Percentiles rank a stretch among this genome's conserved stretches.
Conservation (phyloP, 1,139 yeast genomes). For the Pichia inconspicua region DNA sequence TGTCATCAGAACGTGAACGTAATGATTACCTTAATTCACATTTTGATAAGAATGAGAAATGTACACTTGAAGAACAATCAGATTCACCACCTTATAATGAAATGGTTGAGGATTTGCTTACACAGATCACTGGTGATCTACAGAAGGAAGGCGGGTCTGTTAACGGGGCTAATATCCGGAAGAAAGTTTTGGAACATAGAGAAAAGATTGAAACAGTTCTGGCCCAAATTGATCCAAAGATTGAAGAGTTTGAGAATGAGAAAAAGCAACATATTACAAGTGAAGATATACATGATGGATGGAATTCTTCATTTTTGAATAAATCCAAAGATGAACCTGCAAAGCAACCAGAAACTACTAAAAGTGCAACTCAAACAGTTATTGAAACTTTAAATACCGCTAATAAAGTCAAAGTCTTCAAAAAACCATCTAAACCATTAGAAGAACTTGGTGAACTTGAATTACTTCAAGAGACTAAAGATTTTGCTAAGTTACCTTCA, state of each 20-base stretch:
- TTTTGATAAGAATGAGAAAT: slow-evolving; percentile 55
- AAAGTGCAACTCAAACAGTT: slow-evolving; percentile 8
- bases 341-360: slow-evolving; percentile 9
- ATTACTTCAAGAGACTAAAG: slow-evolving; percentile 54
- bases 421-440: slow-evolving; percentile 26
- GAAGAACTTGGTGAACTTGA: slow-evolving; percentile 35
- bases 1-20: slow-evolving; percentile 35
- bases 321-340: slow-evolving; percentile 31
- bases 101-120: slow-evolving; percentile 84
- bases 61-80: slow-evolving; percentile 44
- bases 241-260: slow-evolving; percentile 62
- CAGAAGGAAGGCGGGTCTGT: slow-evolving; percentile 42
- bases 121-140: slow-evolving; percentile 55
- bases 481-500: slow-evolving; percentile 52
- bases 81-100: slow-evolving; percentile 74
- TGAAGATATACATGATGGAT: slow-evolving; percentile 92
- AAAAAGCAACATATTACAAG: slow-evolving; percentile 71
- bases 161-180: slow-evolving; percentile 37
- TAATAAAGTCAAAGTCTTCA: slow-evolving; percentile 5
- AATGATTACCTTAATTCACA: slow-evolving; percentile 37
- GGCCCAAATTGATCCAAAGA: slow-evolving; percentile 49
- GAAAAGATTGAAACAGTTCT: slow-evolving; percentile 60
- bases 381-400: slow-evolving; percentile 34
- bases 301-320: slow-evolving; percentile 76
- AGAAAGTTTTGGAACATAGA: slow-evolving; percentile 49